Evolutionary conservation across 495 filamentous ascomycete genomes (phyloP).

Genomic region (Neurospora intermedia): DNA sequence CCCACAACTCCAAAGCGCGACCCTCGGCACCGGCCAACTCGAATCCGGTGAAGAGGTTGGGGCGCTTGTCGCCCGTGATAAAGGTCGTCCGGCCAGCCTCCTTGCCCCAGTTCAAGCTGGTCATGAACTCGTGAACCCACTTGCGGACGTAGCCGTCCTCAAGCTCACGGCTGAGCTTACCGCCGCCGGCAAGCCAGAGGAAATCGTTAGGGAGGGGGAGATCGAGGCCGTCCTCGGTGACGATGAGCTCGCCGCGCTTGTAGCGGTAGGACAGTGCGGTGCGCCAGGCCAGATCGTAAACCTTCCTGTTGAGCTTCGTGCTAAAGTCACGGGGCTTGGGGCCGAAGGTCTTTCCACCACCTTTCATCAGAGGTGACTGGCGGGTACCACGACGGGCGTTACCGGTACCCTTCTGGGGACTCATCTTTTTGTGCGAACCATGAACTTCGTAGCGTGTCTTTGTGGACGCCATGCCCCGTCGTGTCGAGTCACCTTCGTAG

Average conservation of each 20-base stretch:
- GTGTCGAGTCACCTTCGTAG: constrained; percentile 83
- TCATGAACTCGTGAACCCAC: constrained; percentile 54
- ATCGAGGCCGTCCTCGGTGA: constrained; percentile 64
- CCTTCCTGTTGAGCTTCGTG: constrained; percentile 70
- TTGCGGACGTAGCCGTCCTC: constrained; percentile 41
- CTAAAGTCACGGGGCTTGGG: constrained; percentile 84
- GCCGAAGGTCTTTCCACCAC: constrained; percentile 79
- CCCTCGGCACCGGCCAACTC: constrained; percentile 52
- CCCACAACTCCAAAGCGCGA: constrained; percentile 50
- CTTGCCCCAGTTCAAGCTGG: constrained; percentile 60
- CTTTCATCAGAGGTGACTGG: constrained; percentile 71
- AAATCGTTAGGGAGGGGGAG: constrained; percentile 41
- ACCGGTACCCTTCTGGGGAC: constrained; percentile 78
- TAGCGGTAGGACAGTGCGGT: constrained; percentile 90
- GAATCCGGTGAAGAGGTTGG: constrained; percentile 48
- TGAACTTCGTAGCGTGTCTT: constrained; percentile 79
- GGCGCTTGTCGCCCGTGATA: constrained; percentile 49
- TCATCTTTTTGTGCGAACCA: constrained; percentile 67
- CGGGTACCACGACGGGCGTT: constrained; percentile 66
- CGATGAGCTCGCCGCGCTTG: constrained; percentile 70
- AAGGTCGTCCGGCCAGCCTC: constrained; percentile 63
- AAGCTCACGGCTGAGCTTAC: constrained; percentile 22
- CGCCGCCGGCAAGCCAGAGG: constrained; percentile 19
- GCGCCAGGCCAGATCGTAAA: constrained; percentile 94
- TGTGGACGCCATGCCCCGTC: constrained; percentile 75